Conservation (phyloP, 495 filamentous ascomycete genomes). For the Penicillium mononematosum region DNA sequence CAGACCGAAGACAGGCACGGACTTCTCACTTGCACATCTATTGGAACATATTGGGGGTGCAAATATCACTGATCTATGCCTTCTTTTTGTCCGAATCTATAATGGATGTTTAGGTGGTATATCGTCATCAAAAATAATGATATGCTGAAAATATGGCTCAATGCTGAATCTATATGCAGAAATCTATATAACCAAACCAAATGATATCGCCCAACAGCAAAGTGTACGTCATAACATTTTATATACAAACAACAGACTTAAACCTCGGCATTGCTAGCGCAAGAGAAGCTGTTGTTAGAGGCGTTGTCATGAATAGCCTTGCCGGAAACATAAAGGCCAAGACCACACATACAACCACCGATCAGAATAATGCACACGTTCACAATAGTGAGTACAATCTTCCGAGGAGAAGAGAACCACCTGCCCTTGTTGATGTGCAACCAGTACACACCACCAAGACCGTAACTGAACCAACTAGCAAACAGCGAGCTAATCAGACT, state of each 20-base stretch:
- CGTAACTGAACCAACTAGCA: constrained; percentile 43
- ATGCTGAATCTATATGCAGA: constrained; percentile 5
- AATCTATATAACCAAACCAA: constrained; percentile 12
- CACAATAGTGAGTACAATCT: constrained; percentile 37
- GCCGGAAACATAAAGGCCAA: constrained; percentile 42
- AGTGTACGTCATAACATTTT: background rate
- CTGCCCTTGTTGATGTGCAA: constrained; percentile 40
- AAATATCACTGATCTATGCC: background rate
- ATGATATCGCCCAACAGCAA: constrained; percentile 7
- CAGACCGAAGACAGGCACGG: background rate
- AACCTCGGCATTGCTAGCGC: constrained; percentile 31
- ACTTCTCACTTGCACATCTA: background rate
- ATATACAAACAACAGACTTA: constrained; percentile 1
- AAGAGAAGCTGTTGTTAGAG: constrained; percentile 35
- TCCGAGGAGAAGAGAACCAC: constrained; percentile 35
- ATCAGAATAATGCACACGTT: constrained; percentile 36
- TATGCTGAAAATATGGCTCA: constrained; percentile 1
- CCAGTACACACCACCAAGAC: constrained; percentile 47
- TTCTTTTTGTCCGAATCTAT: background rate
- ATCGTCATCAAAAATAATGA: background rate
- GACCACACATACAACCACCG: constrained; percentile 37
- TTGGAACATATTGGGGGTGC: background rate
- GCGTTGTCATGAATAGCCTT: constrained; percentile 34
- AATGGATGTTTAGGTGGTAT: background rate
- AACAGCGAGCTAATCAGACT: constrained; percentile 43